Conservation (phyloP, 2,329 filamentous ascomycete species). For the Exophiala calicioides region DNA sequence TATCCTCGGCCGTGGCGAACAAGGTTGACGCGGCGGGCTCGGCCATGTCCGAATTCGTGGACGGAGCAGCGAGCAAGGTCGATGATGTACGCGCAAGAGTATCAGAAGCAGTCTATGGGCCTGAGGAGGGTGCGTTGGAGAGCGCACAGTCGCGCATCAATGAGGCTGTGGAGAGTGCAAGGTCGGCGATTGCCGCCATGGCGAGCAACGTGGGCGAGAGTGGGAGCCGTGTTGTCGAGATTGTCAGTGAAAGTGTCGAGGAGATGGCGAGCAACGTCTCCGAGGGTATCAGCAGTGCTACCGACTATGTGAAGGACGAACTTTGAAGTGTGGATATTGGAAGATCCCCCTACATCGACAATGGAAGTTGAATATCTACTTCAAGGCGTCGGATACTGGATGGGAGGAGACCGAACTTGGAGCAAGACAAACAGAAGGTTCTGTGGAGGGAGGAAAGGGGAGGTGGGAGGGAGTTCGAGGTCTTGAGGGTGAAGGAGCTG, state of each 20-base stretch:
- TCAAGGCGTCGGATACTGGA: too few relatives aligned
- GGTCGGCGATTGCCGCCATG: slow-evolving; percentile 36
- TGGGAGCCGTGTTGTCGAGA: slow-evolving; percentile 39
- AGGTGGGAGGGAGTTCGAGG: too few relatives aligned
- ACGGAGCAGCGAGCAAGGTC: slow-evolving; percentile 28
- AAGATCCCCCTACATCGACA: too few relatives aligned
- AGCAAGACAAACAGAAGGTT: too few relatives aligned
- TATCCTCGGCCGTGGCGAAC: slow-evolving; percentile 48
- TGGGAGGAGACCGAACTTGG: too few relatives aligned
- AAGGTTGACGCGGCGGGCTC: slow-evolving; percentile 38
- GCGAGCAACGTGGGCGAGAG: slow-evolving; percentile 32
- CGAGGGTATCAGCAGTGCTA: slow-evolving; percentile 43
- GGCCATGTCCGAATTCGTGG: slow-evolving; percentile 26
- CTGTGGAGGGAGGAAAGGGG: too few relatives aligned
- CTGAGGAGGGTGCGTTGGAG: slow-evolving; percentile 41
- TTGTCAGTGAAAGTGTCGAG: slow-evolving; percentile 45
- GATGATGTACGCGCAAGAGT: slow-evolving; percentile 33
- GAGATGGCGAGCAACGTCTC: slow-evolving; percentile 51
- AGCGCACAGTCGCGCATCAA: slow-evolving; percentile 37
- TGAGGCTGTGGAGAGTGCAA: slow-evolving; percentile 40
- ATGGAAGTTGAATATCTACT: too few relatives aligned
- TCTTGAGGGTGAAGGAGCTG: too few relatives aligned
- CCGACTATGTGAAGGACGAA: slow-evolving; percentile 54
- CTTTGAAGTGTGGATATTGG: too few relatives aligned
- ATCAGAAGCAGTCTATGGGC: slow-evolving; percentile 51